These are phyloP conservation scores for Trifolium dubium DNA, from an alignment of 306 rosid genomes.

Conservation along the genomic window DNA sequence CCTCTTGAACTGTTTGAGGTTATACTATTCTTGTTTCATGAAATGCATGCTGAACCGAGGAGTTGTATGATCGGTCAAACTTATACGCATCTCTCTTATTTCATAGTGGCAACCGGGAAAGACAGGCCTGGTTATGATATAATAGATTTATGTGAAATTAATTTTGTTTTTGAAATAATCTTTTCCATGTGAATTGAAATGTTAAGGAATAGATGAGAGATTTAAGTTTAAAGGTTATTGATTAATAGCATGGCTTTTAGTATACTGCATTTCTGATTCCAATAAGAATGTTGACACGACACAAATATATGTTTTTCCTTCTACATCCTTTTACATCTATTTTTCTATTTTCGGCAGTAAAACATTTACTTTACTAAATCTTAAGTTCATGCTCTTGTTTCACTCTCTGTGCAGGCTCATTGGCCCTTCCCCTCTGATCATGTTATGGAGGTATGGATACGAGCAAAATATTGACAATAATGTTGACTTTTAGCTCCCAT, in stretches of 20 bases:
- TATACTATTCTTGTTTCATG: constrained; percentile 14
- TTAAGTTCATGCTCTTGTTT: constrained; percentile 25
- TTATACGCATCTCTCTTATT: constrained; percentile 8
- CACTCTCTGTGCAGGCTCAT: constrained; percentile 75
- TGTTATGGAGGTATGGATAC: constrained; percentile 73
- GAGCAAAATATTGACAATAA: not conserved
- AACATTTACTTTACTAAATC: not conserved
- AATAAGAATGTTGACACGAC: no score
- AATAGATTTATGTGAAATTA: constrained; percentile 8
- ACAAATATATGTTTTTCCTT: constrained; percentile 15
- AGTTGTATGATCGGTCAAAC: not conserved
- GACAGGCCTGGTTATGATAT: not conserved
- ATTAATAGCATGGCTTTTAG: no score
- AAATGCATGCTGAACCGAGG: not conserved
- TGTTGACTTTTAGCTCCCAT: not conserved
- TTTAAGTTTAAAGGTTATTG: no score
- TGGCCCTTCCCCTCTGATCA: constrained; percentile 88
- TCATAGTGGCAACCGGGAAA: not conserved
- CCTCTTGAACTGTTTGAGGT: constrained; percentile 1
- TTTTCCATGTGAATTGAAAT: constrained; percentile 23
- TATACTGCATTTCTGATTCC: no score
- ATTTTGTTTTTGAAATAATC: not conserved
- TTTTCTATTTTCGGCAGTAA: not conserved
- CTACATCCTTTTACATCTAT: not conserved
- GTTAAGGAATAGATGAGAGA: no score